Conservation (phyloP, 2,329 filamentous ascomycete genomes). For the Thelonectria discophora region DNA sequence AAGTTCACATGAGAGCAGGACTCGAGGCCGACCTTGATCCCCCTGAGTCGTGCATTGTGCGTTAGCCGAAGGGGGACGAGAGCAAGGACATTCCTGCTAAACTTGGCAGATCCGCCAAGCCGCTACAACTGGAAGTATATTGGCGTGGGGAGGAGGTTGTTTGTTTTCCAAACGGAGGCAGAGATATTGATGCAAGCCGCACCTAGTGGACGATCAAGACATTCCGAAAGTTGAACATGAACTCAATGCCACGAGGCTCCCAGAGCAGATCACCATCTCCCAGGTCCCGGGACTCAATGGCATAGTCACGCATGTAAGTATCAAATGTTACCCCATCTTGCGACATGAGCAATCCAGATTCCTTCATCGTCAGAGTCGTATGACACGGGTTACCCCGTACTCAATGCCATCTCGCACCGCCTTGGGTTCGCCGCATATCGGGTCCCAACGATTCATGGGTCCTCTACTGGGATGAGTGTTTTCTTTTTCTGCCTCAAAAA, state of each 20-base stretch:
- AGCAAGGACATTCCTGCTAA: not conserved
- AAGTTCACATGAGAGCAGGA: not conserved
- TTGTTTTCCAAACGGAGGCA: too few species aligned
- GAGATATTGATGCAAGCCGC: too few species aligned
- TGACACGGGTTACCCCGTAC: not conserved
- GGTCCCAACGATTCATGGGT: not conserved
- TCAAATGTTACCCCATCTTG: not conserved
- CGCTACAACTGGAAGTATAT: not conserved
- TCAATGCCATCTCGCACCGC: not conserved
- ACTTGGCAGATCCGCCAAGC: not conserved
- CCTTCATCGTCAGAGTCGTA: not conserved
- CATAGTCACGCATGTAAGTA: not conserved
- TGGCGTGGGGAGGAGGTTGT: not conserved
- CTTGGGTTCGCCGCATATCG: not conserved
- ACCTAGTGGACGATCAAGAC: too few species aligned
- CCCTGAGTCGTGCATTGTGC: not conserved
- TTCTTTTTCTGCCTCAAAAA: not conserved
- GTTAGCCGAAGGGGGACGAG: not conserved
- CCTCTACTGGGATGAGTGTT: not conserved
- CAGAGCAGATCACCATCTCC: not conserved
- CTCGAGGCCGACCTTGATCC: not conserved
- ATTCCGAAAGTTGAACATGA: too few species aligned
- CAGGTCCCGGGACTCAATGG: not conserved
- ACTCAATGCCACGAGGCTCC: too few species aligned
- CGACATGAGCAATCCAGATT: not conserved